Evolutionary conservation across 305 asterid genomes (phyloP), one percentile per base, ranked within the genome.

Genomic region (Fraxinus sp.): DNA sequence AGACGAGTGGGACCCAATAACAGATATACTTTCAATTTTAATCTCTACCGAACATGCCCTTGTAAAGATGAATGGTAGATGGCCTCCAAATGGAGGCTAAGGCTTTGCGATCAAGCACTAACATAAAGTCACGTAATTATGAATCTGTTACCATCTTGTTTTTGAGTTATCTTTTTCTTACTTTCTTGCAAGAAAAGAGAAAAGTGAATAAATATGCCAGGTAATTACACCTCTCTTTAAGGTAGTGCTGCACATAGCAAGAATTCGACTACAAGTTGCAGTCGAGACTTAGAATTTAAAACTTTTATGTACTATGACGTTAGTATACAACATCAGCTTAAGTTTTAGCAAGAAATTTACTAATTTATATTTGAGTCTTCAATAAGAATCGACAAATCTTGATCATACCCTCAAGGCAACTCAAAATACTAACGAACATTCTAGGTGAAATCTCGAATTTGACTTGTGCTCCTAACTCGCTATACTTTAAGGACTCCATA

Each of bases 401-500:
- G 66, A 55, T 55, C 9, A 1, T 16, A 33, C 36, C 32, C 30
- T 87, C 85, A 91, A 73, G 88, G 75, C 1, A 95, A 37, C 57
- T 95, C 94, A 81, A 95, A 93, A 82, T 91, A 95, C 80, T 93
- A 94, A 0, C 90, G 89, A 59, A 85, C 87, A 84, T 85, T 89
- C 11, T 74, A 83, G 5, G 87, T 30, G 16, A 87, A 70, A 64
- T 81, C 89, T 1, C 52, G 84, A 18, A 62, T 20, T 8, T 77
- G 82, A n/a, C 78, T 79, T 2, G 79, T 77, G 70, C 85, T 84
- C 81, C 85, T 85, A 20, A 93, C 95, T 16, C 91, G 86, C 98
- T 97, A 93, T 87, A 92, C 87, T 79, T 95, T 95, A 2, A 95
- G 75, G 49, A 92, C 95, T 4, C 98, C 98, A 64, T 95, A 98